Percentiles rank a stretch among this genome's conserved stretches.
phyloP scores from a whole-genome alignment of 129 eudicot species.

The Rutidosis leptorrhynchoides region DNA sequence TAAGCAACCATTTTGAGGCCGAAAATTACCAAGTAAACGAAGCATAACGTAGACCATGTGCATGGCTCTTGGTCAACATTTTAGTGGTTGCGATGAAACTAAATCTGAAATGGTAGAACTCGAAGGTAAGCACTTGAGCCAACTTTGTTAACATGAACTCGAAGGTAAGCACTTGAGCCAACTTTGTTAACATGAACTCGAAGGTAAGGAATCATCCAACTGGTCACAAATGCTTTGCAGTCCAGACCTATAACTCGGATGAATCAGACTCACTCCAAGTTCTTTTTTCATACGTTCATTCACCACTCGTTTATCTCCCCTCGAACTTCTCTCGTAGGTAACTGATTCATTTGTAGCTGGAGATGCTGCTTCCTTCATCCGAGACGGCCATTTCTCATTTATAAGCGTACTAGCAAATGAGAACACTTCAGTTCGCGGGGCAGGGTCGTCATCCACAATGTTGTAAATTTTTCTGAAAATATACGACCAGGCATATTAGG shows the following conservation, averaged over 20 bases:
- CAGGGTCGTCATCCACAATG: constrained; percentile 89
- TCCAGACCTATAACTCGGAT: constrained; percentile 75
- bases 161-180: background rate
- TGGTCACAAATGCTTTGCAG: constrained; percentile 58
- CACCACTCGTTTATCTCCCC: constrained; percentile 68
- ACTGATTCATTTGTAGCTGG: constrained; percentile 17
- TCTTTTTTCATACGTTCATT: constrained; percentile 66
- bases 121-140: background rate
- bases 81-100: background rate
- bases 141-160: constrained; percentile 15
- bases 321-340: constrained; percentile 11
- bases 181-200: constrained; percentile 15
- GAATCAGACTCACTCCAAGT: constrained; percentile 58
- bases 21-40: background rate
- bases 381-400: constrained; percentile 52
- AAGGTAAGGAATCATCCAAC: constrained; percentile 30
- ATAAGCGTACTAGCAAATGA: constrained; percentile 51
- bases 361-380: constrained; percentile 9
- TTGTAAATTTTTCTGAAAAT: constrained; percentile 58
- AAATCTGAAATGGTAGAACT: too few relatives aligned
- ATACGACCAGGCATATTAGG: background rate
- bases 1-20: background rate
- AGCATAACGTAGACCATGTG: background rate
- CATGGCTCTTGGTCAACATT: background rate
- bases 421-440: constrained; percentile 73